phyloP scores from a whole-genome alignment of 768 basidiomycete species.

The Podaxis pistillaris region DNA sequence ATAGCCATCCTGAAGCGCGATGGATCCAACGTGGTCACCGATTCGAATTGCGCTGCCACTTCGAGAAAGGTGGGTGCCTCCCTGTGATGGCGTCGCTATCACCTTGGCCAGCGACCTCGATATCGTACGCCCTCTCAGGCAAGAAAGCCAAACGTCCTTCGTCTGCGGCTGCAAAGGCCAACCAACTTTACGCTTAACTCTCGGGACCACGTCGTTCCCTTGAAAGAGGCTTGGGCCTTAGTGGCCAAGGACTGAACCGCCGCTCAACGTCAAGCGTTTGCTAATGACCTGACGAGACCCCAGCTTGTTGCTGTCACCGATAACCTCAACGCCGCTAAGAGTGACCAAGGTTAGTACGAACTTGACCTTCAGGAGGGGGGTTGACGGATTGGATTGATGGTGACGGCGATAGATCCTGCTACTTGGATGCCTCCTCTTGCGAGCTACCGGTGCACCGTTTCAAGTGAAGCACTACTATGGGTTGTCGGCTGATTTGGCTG shows the following conservation, averaged over 20 bases:
- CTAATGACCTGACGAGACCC: conserved; percentile 55
- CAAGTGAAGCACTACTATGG: conserved; percentile 41
- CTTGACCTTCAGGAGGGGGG: neutral
- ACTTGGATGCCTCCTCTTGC: conserved; percentile 46
- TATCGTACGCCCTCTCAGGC: conserved; percentile 34
- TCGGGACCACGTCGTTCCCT: conserved; percentile 50
- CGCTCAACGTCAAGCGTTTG: conserved; percentile 47
- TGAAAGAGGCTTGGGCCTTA: conserved; percentile 58
- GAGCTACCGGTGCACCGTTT: conserved; percentile 51
- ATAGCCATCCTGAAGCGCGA: conserved; percentile 43
- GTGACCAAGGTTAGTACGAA: conserved; percentile 36
- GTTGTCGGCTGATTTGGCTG: conserved; percentile 47
- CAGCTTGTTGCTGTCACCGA: conserved; percentile 50
- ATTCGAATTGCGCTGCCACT: conserved; percentile 12
- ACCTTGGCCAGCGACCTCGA: conserved; percentile 46
- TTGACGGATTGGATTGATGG: neutral
- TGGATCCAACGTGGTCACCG: conserved; percentile 40
- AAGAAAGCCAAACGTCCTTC: neutral
- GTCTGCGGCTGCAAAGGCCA: neutral
- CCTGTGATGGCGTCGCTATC: conserved; percentile 46
- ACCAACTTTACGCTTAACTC: neutral
- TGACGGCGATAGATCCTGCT: conserved; percentile 36
- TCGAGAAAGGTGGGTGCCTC: conserved; percentile 48
- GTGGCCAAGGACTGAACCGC: conserved; percentile 50
- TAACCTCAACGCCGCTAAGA: conserved; percentile 20